Conservation (phyloP, 495 filamentous ascomycete species). For the Beverwykella pulmonaria region DNA sequence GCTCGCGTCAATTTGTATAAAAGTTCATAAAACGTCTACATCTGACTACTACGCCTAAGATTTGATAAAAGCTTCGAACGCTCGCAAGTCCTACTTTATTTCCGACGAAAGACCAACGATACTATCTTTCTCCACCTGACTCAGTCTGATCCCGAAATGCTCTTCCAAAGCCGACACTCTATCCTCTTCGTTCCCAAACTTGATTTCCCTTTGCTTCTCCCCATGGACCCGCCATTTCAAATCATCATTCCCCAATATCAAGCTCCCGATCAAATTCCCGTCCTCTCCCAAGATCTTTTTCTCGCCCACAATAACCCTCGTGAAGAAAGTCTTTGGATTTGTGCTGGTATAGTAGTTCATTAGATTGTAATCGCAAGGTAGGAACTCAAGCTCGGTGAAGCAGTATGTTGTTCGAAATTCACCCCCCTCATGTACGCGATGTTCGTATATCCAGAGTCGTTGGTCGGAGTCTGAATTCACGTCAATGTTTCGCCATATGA, state of each 20-base stretch:
- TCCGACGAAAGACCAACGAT: slow-evolving; percentile 39
- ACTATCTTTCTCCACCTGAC: slow-evolving; percentile 37
- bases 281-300: slow-evolving; percentile 56
- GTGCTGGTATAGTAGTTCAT: slow-evolving; percentile 64
- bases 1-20: slow-evolving; percentile 4
- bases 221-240: slow-evolving; percentile 64
- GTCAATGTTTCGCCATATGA: slow-evolving; percentile 52
- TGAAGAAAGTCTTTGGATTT: slow-evolving; percentile 53
- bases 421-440: slow-evolving; percentile 49
- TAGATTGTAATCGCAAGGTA: slow-evolving; percentile 63
- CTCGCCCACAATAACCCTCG: slow-evolving; percentile 55
- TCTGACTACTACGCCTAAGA: background rate
- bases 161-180: slow-evolving; percentile 41
- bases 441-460: slow-evolving; percentile 67
- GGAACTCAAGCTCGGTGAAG: slow-evolving; percentile 65
- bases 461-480: slow-evolving; percentile 50
- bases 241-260: slow-evolving; percentile 59
- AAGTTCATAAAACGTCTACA: background rate
- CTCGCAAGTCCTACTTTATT: slow-evolving; percentile 15
- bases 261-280: slow-evolving; percentile 56
- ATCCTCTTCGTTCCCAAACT: slow-evolving; percentile 42
- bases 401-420: slow-evolving; percentile 62
- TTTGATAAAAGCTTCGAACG: too few relatives aligned
- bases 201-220: slow-evolving; percentile 38
- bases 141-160: slow-evolving; percentile 41